phyloP scores from a whole-genome alignment of 2,329 filamentous ascomycete species.

The Diaporthe amygdali region DNA sequence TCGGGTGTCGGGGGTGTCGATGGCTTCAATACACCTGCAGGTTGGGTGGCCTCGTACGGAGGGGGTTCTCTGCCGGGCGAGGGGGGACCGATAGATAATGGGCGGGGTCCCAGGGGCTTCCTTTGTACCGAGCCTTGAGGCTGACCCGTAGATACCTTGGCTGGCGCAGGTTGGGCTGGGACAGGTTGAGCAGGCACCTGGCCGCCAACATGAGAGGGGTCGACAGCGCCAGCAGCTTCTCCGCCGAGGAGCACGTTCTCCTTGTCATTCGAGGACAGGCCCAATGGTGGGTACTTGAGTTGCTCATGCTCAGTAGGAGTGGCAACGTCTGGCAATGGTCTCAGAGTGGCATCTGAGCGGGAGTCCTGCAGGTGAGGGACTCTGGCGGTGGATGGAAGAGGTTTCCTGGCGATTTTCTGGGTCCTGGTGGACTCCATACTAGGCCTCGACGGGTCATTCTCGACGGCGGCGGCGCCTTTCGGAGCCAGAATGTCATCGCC shows the following conservation, averaged over 20 bases:
- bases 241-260: conserved; percentile 27
- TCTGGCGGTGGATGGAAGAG: conserved; percentile 45
- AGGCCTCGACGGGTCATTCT: conserved; percentile 42
- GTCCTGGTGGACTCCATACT: conserved; percentile 49
- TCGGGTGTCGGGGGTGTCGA: not conserved
- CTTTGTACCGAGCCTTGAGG: conserved; percentile 10
- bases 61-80: conserved; percentile 4
- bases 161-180: conserved; percentile 3
- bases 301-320: not conserved
- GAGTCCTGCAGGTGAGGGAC: conserved; percentile 13
- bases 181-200: not conserved
- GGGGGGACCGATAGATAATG: conserved; percentile 1
- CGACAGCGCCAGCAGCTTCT: not conserved
- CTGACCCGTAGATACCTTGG: not conserved
- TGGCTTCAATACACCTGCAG: not conserved
- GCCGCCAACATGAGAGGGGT: not conserved
- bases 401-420: conserved; percentile 55
- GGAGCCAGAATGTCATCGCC: conserved; percentile 52
- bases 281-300: not conserved
- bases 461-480: conserved; percentile 31
- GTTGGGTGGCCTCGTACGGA: not conserved
- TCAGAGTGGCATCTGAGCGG: not conserved
- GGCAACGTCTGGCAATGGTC: not conserved
- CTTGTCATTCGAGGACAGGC: conserved; percentile 20
- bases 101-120: conserved; percentile 27